Evolutionary conservation across 73 alveolate genomes (phyloP), one percentile per base, ranked within the genome.

Genomic region (Breviolum minutum): DNA sequence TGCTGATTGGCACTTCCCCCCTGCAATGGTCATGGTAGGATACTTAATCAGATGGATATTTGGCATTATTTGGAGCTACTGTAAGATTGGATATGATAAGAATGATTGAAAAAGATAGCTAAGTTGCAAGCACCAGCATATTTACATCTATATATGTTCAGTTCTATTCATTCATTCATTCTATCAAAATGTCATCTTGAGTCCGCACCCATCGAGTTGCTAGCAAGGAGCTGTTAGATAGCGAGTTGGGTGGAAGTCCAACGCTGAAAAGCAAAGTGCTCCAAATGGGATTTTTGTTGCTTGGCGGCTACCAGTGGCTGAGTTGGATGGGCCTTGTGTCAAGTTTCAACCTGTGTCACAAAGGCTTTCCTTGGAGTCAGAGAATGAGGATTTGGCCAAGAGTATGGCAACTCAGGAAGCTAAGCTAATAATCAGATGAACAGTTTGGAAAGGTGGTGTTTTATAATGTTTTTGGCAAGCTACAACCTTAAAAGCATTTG

Each of bases 191-290:
- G n/a, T n/a, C n/a, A n/a, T n/a, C n/a, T n/a, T n/a, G n/a, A n/a
- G n/a, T n/a, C n/a, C n/a, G n/a, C n/a, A n/a, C n/a, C n/a, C n/a
- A n/a, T n/a, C n/a, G n/a, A n/a, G n/a, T n/a, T n/a, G n/a, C n/a
- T n/a, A n/a, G n/a, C n/a, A n/a, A 88, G 95, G 95, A 88, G 66
- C 85, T 88, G 69, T 20, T 88, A 70, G 95, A 88, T 48, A 14
- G 6, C 48, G 95, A 88, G 95, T 48, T 88, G 84, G 95, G 60
- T 20, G 95, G 95, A 7, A 88, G 85, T 26, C 83, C 85, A 6
- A 40, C 95, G 0, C 85, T 88, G 84, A 88, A 88, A 84, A 68
- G 85, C 95, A 88, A 88, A 54, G 84, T 40, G 70, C 95, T 64
- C 12, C 95, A 63, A 20, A 14, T 88, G 95, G 80, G 82, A 7